phyloP scores from a whole-genome alignment of 1,139 yeast genomes.

The Tardiomyces depauwii region DNA sequence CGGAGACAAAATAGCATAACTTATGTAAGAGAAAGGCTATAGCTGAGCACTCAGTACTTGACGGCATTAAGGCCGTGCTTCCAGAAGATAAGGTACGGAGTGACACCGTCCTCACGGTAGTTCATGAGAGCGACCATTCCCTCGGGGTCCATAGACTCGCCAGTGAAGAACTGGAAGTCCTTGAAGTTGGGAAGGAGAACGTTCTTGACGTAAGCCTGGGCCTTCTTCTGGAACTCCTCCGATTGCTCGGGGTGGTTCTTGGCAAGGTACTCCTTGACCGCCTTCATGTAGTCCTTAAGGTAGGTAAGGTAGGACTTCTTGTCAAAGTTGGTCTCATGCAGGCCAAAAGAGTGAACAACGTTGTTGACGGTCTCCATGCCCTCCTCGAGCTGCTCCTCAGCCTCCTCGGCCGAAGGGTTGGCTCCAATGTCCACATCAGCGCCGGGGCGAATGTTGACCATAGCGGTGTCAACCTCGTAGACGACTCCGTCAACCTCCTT shows the following conservation, averaged over 20 bases:
- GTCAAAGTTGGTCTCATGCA: conserved; percentile 91
- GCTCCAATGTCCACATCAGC: conserved; percentile 98
- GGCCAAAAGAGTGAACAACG: conserved; percentile 96
- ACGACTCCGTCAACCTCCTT: conserved; percentile 79
- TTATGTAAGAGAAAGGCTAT: not conserved
- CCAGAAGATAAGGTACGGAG: conserved; percentile 97
- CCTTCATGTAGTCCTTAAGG: conserved; percentile 99
- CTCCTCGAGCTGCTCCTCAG: conserved; percentile 65
- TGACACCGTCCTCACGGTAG: conserved; percentile 99
- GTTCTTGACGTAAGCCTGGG: conserved; percentile 90
- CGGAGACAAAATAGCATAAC: not conserved
- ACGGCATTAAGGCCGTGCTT: conserved; percentile 89
- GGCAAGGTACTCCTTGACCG: conserved; percentile 76
- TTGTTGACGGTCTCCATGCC: conserved; percentile 80
- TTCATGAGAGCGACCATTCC: conserved; percentile 95
- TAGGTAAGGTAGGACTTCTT: conserved; percentile 92
- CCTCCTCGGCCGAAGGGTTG: conserved; percentile 98
- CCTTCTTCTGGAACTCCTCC: conserved; percentile 91
- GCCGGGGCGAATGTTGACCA: conserved; percentile 74
- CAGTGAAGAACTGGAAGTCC: conserved; percentile 99
- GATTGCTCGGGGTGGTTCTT: conserved; percentile 82
- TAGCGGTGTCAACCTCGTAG: conserved; percentile 93
- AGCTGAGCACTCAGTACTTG: conserved; percentile 53
- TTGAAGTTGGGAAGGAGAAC: conserved; percentile 75
- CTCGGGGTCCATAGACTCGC: conserved; percentile 99